Evolutionary conservation across 1,139 yeast species (phyloP), one percentile per base, ranked within the genome.

Genomic region (Pichia sp.): DNA sequence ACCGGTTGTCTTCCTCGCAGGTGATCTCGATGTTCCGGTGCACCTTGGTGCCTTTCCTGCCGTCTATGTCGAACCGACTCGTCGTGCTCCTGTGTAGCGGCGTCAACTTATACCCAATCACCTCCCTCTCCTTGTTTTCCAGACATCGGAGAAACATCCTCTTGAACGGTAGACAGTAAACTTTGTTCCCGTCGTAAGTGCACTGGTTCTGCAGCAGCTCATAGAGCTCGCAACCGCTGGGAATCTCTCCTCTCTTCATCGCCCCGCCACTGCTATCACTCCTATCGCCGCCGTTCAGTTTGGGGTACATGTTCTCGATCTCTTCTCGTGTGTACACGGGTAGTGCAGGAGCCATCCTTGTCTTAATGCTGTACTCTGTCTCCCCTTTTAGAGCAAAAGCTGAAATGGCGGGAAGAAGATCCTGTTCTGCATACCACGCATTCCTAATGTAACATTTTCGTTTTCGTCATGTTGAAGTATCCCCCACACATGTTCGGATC

Each of bases 161-260:
- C 48, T 63, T 68, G 52, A 70, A 70, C 8, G 73, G 73, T 15
- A 70, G 54, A 57, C 73, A 70, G n/a, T 62, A 59, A 3, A 67
- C 61, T 32, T 62, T 61, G 45, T 62, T 57, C 2, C 72, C 71
- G 53, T 68, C 69, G 57, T 63, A 69, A 2, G 72, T 69, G 53
- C 73, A 70, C 48, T 68, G 72, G 51, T 66, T 61, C 52, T 70
- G 73, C 0, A 64, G 58, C 34, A 70, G 45, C 34, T 66, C 55
- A 52, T 60, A 63, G 3, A 69, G 51, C 23, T 58, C 45, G 51
- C 72, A 69, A 47, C 62, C 54, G 5, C 59, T 57, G 16, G 58
- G 51, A 40, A 51, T 50, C 7, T 49, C 50, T n/a, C 44, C 49
- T 26, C 36, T 15, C 13, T 13, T 10, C 15, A 15, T 40, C 15